Evolutionary conservation across 352 stramenopile species (phyloP).

Genomic region (Elongisporangium undulatum): DNA sequence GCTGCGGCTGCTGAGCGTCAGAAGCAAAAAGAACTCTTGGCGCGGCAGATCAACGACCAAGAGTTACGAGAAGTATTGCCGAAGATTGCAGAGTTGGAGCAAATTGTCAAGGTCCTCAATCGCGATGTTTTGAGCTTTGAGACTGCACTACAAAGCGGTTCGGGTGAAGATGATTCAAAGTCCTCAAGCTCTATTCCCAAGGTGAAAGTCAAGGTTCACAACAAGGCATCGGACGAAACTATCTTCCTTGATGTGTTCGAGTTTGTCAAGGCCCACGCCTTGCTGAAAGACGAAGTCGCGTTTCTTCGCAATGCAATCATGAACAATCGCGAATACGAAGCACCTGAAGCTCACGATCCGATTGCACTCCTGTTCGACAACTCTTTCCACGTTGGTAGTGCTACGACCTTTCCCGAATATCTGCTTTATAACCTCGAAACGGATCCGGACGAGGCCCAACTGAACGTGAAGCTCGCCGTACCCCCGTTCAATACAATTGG

Average conservation of each 20-base stretch:
- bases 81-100: constrained; percentile 90
- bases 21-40: constrained; percentile 60
- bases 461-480: constrained; percentile 89
- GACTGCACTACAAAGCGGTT: constrained; percentile 80
- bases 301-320: constrained; percentile 91
- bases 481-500: constrained; percentile 92
- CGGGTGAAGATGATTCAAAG: constrained; percentile 23
- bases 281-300: constrained; percentile 84
- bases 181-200: constrained; percentile 54
- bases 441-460: constrained; percentile 84
- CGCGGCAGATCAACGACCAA: constrained; percentile 85
- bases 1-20: constrained; percentile 27
- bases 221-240: constrained; percentile 83
- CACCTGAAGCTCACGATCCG: constrained; percentile 83
- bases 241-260: constrained; percentile 94
- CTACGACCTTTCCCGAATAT: constrained; percentile 92
- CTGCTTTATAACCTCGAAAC: constrained; percentile 91
- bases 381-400: constrained; percentile 89
- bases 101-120: constrained; percentile 90
- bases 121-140: constrained; percentile 91
- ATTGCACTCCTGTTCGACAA: constrained; percentile 92
- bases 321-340: constrained; percentile 84
- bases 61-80: constrained; percentile 90
- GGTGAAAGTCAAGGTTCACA: constrained; percentile 90
- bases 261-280: constrained; percentile 85